phyloP scores from a whole-genome alignment of 176 grass and related monocot species.

The Miscanthus lutarioriparius region DNA sequence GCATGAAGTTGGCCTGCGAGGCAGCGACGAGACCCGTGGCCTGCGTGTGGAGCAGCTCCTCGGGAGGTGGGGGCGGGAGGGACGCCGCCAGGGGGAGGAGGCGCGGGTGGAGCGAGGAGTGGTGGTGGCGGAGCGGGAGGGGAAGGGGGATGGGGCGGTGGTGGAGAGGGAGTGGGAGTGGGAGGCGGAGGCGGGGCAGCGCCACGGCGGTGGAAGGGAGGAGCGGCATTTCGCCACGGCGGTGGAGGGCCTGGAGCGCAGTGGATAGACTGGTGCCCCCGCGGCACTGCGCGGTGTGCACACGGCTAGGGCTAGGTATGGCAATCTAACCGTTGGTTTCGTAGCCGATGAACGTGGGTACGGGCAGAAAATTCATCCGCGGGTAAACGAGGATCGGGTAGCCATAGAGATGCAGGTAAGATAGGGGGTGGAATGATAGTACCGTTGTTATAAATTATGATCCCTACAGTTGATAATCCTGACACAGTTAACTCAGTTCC shows the following conservation, averaged over 20 bases:
- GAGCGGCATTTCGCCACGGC: constrained; percentile 27
- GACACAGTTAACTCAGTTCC: no score
- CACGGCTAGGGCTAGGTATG: no score
- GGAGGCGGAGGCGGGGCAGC: constrained; percentile 15
- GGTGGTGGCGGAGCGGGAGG: neutral
- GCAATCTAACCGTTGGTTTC: no score
- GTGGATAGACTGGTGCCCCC: constrained; percentile 8
- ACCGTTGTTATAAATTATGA: no score
- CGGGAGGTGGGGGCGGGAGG: constrained; percentile 18
- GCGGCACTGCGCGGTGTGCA: no score
- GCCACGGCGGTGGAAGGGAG: neutral
- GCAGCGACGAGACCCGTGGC: constrained; percentile 77
- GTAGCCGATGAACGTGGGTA: no score
- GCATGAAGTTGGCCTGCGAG: constrained; percentile 96
- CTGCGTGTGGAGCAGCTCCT: constrained; percentile 62
- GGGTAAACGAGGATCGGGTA: no score
- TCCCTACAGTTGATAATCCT: no score
- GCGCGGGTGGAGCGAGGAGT: constrained; percentile 28
- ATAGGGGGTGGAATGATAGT: no score
- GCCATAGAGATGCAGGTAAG: no score
- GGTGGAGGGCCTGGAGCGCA: neutral
- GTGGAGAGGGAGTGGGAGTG: neutral
- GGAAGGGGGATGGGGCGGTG: neutral
- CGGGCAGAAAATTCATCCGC: no score
- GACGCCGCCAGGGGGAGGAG: constrained; percentile 31